Evolutionary conservation across 2,329 filamentous ascomycete species (phyloP).

Genomic region (Pyrenophora seminiperda): DNA sequence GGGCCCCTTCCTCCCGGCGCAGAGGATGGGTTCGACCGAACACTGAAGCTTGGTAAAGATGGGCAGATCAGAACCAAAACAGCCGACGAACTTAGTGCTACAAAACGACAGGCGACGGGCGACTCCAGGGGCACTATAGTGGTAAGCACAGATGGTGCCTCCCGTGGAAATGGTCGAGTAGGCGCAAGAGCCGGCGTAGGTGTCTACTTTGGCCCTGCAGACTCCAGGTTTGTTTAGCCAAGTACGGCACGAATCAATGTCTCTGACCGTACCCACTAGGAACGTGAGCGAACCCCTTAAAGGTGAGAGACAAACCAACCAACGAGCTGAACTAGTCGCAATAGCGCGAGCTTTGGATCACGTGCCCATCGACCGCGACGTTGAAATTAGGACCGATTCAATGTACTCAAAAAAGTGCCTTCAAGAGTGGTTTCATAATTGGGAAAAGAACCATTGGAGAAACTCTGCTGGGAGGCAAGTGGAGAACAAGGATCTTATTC

Average conservation of each 20-base stretch:
- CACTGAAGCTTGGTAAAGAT: constrained; percentile 60
- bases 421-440: constrained; percentile 79
- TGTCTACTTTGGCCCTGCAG: constrained; percentile 67
- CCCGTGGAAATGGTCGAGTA: constrained; percentile 61
- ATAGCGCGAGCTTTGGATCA: constrained; percentile 82
- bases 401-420: constrained; percentile 89
- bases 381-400: constrained; percentile 86
- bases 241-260: background rate
- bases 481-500: constrained; percentile 84
- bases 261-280: constrained; percentile 46
- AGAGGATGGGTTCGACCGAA: constrained; percentile 67
- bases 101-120: constrained; percentile 54
- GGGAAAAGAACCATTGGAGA: constrained; percentile 78
- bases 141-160: constrained; percentile 69
- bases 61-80: constrained; percentile 63
- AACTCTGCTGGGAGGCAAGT: constrained; percentile 73
- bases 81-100: constrained; percentile 53
- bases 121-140: constrained; percentile 57
- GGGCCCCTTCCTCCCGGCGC: constrained; percentile 61
- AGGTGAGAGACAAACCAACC: constrained; percentile 83
- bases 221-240: constrained; percentile 55
- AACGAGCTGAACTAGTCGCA: constrained; percentile 92
- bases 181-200: constrained; percentile 65
- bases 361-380: constrained; percentile 67
- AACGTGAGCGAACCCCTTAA: constrained; percentile 77